Evolutionary conservation across 306 rosid species (phyloP).

Genomic region (Chamaecrista fasciculata): DNA sequence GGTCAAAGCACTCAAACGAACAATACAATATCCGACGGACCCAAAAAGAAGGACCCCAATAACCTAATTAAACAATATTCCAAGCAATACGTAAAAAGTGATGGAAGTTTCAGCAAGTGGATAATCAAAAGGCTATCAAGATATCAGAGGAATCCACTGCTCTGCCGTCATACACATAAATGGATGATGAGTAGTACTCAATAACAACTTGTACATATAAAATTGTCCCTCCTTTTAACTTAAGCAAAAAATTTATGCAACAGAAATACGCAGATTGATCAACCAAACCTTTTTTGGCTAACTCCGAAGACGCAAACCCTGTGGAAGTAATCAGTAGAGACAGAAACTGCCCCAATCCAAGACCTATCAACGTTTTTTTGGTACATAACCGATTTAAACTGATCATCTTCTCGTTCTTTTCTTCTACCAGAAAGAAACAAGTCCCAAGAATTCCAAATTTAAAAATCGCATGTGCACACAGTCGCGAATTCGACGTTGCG

Average conservation of each 20-base stretch:
- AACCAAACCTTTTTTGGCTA: slow-evolving; percentile 70
- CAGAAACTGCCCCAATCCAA: slow-evolving; percentile 92
- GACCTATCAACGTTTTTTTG: slow-evolving; percentile 65
- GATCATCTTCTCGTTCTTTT: slow-evolving; percentile 30
- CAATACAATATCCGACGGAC: neutral
- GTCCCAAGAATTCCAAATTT: neutral
- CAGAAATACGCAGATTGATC: too few species aligned
- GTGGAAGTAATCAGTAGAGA: slow-evolving; percentile 89
- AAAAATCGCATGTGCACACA: slow-evolving; percentile 17
- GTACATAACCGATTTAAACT: slow-evolving; percentile 43
- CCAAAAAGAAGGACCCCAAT: neutral
- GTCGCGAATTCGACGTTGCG: neutral
- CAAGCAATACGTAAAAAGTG: neutral
- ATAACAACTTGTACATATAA: neutral
- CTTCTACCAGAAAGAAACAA: slow-evolving; percentile 1
- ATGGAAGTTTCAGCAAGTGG: neutral
- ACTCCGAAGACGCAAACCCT: slow-evolving; percentile 79
- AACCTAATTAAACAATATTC: neutral
- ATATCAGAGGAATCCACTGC: neutral
- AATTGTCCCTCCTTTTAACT: neutral
- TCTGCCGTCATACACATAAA: neutral
- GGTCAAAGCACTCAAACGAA: neutral
- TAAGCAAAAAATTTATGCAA: neutral
- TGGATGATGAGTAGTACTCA: neutral
- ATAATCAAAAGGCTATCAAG: neutral